Evolutionary conservation across 495 filamentous ascomycete genomes (phyloP), one percentile per base, ranked within the genome.

Genomic region (Aspergillus hancockii): DNA sequence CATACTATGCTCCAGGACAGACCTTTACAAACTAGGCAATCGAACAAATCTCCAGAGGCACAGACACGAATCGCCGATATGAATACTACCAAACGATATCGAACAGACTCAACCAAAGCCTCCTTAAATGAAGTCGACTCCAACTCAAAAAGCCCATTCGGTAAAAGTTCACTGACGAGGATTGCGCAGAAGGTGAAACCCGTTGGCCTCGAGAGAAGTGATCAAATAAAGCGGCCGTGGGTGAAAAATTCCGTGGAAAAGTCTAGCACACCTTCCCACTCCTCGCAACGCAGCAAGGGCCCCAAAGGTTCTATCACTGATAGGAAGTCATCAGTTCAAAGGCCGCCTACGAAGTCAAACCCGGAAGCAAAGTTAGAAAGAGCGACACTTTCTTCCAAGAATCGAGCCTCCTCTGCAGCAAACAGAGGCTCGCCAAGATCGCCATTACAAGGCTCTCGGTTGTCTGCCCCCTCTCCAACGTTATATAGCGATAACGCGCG

Each of bases 341-440:
- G 64, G n/a, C 49, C 45, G 0, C 30, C 60, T 34, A 55, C 54
- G 19, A 63, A 52, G 30, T 30, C 61, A 21, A 49, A 52, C 2
- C 40, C 57, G 21, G 65, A 62, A 16, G 53, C 34, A 52, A 62
- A 58, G 3, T 32, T 60, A 18, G 59, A 40, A 9, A 66, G 70
- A 22, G 21, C 57, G 8, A 13, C 51, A 3, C 23, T 46, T 23
- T 23, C 34, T 16, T 47, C 59, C 7, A 59, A 55, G n/a, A 45
- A 22, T 32, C 36, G 57, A 19, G 1, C 57, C 22, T 63, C 69
- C 0, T 54, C 74, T 31, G 64, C 60, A 14, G 65, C 75, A 22
- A 78, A 76, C 49, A 63, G 71, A 54, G 68, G 76, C 21, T 58
- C 76, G n/a, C 76, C 80, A 54, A 71, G 72, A 53, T 62, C 75